Conservation (phyloP, 371 early-diverging fungal genomes). For the Mortierella sp. region DNA sequence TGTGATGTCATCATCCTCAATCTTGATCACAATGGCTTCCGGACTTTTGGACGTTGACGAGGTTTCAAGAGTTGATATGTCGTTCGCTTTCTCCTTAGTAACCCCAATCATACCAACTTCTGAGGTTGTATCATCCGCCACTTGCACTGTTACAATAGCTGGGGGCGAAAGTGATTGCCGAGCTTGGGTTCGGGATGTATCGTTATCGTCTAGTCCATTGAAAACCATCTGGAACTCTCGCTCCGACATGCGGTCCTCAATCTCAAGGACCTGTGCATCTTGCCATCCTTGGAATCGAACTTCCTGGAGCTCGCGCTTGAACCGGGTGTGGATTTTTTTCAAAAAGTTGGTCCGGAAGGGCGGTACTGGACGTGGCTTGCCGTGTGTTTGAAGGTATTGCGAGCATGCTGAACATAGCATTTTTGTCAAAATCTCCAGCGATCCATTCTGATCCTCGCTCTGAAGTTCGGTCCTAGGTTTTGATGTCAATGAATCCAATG, state of each 20-base stretch:
- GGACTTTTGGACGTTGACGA: background rate
- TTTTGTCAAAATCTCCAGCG: background rate
- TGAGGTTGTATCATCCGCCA: no score
- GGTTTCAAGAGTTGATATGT: no score
- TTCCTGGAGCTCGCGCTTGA: constrained; percentile 50
- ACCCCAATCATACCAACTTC: no score
- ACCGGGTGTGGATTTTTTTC: constrained; percentile 47
- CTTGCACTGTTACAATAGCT: background rate
- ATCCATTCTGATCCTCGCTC: background rate
- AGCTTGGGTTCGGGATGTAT: constrained; percentile 13
- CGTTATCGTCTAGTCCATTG: constrained; percentile 39
- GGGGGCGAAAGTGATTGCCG: constrained; percentile 11
- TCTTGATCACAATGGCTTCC: constrained; percentile 40
- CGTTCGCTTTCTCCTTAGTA: no score
- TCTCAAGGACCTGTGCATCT: constrained; percentile 52
- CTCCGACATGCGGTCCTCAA: constrained; percentile 46
- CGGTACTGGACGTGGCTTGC: constrained; percentile 39
- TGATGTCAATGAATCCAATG: constrained; percentile 38
- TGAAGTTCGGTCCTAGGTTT: constrained; percentile 20
- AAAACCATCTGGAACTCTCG: constrained; percentile 49
- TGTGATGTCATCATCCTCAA: constrained; percentile 52
- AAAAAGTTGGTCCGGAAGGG: constrained; percentile 42
- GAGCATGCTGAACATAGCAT: constrained; percentile 40
- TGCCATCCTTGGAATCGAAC: constrained; percentile 53
- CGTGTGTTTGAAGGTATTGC: constrained; percentile 32